Base-by-base conservation (phyloP, 2,329 filamentous ascomycete species). In the Aspergillus proliferans region DNA sequence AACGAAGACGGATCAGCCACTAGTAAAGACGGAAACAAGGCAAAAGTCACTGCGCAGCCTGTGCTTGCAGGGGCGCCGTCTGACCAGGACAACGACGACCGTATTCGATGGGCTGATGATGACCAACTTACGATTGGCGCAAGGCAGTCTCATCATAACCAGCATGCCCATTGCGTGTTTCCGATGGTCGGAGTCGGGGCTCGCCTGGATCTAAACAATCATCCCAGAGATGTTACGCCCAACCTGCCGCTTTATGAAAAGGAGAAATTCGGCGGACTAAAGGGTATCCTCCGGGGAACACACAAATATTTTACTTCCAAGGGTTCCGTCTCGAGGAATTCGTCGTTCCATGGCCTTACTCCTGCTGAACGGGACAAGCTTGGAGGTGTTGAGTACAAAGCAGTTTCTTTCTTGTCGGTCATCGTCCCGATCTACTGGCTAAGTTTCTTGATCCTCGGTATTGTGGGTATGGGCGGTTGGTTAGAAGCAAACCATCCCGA, bases 341-440 rank as follows among this genome's bases (percentile, higher is more conserved):
- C 74, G 6, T 71, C 74, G 38, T 77, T 80, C 53, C 66, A 77
- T 54, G 71, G 74, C 30, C 62, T 77, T 24, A 72, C 67, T 9
- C 59, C 68, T 22, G 65, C 68, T 10, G 71, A 76, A 40, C 66
- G 73, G 5, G 65, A 72, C 15, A 61, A 61, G 45, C 61, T 74
- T 3, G 71, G 71, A 18, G 71, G 71, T 3, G 69, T 73, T 14
- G 71, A 74, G 56, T 74, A 73, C 47, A 67, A 63, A 46, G 69
- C 70, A 1, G 57, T 71, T 10, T 65, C 62, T 1, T 61, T 70
- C 14, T 49, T 71, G 33, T 60, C 63, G 5, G 52, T 65, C 6
- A 56, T 71, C 15, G 69, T 71, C 8, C 72, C 74, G 1, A 52
- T 71, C 2, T 80, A 80, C 58, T 74, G 71, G 47, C 33, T 76